Conservation (phyloP, 1,284 basidiomycete species). For the Ceratobasidium sp. region DNA sequence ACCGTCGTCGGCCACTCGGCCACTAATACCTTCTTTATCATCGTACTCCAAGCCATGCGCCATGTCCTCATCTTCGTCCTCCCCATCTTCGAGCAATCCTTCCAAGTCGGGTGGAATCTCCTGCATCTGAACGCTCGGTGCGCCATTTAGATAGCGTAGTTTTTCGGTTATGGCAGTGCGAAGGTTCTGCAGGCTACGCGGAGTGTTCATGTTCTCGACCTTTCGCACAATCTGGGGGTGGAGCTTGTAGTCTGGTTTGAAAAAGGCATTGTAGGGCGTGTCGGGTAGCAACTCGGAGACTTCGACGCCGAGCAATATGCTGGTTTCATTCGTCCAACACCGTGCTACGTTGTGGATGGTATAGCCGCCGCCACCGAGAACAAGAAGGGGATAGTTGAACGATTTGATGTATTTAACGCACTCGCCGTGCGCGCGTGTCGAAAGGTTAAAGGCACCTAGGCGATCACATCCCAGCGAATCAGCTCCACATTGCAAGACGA, state of each 20-base stretch:
- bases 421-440: constrained; percentile 99
- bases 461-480: constrained; percentile 96
- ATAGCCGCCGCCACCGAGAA: constrained; percentile 96
- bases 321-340: constrained; percentile 99
- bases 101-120: constrained; percentile 95
- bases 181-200: constrained; percentile 86
- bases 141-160: constrained; percentile 92
- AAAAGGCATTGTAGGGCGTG: constrained; percentile 95
- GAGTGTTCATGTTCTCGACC: constrained; percentile 93
- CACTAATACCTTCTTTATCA: constrained; percentile 42
- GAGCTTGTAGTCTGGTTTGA: constrained; percentile 91
- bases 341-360: constrained; percentile 95
- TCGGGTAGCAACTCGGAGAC: constrained; percentile 89
- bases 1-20: constrained; percentile 55
- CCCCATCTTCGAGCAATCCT: constrained; percentile 68
- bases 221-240: constrained; percentile 92
- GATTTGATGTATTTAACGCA: constrained; percentile 97
- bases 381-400: constrained; percentile 89
- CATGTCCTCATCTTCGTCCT: constrained; percentile 69
- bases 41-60: constrained; percentile 66
- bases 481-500: constrained; percentile 98
- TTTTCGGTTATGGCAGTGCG: constrained; percentile 89
- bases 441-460: constrained; percentile 97
- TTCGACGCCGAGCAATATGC: constrained; percentile 86
- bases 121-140: constrained; percentile 96